Conservation (phyloP, 2,329 filamentous ascomycete genomes). For the Pseudonectria buxi region DNA sequence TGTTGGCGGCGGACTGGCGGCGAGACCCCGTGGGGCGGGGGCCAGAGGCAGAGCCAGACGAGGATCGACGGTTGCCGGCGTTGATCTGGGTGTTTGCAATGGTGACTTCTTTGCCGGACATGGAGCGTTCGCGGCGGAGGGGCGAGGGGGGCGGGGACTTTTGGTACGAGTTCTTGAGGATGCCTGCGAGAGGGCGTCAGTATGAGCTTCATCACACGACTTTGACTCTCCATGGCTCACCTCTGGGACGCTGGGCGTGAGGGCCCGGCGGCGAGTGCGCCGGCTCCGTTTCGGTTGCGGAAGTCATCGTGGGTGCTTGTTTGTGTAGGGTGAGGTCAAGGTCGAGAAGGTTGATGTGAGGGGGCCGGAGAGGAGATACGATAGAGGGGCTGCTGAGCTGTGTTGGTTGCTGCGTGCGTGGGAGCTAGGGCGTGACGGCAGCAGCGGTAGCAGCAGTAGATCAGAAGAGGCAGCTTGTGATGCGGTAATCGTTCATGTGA, state of each 20-base stretch:
- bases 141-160: constrained; percentile 49
- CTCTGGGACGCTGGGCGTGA: constrained; percentile 39
- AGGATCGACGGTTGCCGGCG: constrained; percentile 81
- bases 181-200: constrained; percentile 52
- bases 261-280: constrained; percentile 36
- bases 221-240: constrained; percentile 22
- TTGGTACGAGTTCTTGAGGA: constrained; percentile 83
- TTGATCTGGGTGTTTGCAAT: constrained; percentile 93
- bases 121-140: constrained; percentile 31
- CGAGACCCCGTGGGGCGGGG: constrained; percentile 59
- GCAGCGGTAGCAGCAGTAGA: no score
- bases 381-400: no score
- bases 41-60: constrained; percentile 44
- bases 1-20: constrained; percentile 56
- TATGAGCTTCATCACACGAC: background rate
- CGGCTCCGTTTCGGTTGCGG: constrained; percentile 31
- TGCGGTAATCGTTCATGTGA: no score
- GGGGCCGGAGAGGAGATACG: no score
- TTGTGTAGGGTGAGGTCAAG: no score
- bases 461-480: no score
- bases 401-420: no score
- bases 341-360: no score
- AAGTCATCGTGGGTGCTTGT: constrained; percentile 30
- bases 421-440: no score
- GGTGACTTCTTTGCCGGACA: constrained; percentile 77